Percentiles rank a stretch among this genome's conserved stretches.
Evolutionary conservation across 2,329 filamentous ascomycete genomes (phyloP).

Genomic region (Phyllosticta capitalensis): DNA sequence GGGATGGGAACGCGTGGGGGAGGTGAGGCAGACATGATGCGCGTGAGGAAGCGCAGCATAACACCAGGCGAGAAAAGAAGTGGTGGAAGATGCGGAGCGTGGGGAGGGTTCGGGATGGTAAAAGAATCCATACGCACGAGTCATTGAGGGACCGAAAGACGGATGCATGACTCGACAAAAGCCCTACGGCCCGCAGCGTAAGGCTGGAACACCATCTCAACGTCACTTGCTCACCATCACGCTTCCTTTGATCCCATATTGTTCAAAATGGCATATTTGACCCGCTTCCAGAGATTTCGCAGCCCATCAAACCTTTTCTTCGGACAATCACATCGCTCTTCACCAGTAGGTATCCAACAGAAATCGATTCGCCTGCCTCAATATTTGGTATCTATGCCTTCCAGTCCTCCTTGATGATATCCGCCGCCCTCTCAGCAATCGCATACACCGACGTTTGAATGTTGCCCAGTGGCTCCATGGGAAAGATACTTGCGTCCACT

Average conservation of each 20-base stretch:
- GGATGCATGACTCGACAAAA: no score
- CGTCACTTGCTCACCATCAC: no score
- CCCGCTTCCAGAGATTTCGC: no score
- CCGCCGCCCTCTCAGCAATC: constrained; percentile 24
- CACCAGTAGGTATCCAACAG: no score
- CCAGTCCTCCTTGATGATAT: constrained; percentile 17
- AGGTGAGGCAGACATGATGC: constrained; percentile 5
- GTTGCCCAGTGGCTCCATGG: constrained; percentile 22
- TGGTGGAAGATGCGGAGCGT: background rate
- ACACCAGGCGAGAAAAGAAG: background rate
- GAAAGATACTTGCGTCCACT: constrained; percentile 14
- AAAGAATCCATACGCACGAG: background rate
- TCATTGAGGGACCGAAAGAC: background rate
- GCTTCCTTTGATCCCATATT: no score
- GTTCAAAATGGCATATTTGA: no score
- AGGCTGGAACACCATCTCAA: no score
- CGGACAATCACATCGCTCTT: no score
- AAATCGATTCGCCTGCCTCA: background rate
- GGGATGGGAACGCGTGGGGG: constrained; percentile 69
- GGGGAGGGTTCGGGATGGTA: background rate
- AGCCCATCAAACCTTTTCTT: no score
- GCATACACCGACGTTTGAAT: constrained; percentile 27
- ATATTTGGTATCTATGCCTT: background rate
- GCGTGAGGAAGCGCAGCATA: constrained; percentile 9
- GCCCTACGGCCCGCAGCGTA: no score